A percentile compares a stretch with the other conserved stretches of the same genome.
Conservation (phyloP, 1,284 basidiomycete genomes). For the Rhizopogon parksii region DNA sequence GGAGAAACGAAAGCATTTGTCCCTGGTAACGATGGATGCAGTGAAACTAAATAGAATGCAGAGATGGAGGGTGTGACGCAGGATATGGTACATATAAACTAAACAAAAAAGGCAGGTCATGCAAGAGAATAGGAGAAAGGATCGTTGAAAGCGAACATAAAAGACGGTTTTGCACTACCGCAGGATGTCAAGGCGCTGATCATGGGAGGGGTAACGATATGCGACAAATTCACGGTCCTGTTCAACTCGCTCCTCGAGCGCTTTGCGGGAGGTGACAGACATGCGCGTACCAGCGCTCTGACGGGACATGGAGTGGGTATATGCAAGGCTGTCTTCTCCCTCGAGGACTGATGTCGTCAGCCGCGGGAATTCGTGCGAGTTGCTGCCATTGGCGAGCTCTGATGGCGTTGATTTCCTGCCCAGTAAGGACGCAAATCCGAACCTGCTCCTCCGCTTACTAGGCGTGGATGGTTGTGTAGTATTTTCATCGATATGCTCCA, state of each 20-base stretch:
- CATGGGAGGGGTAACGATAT: slow-evolving; percentile 74
- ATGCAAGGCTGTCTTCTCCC: slow-evolving; percentile 37
- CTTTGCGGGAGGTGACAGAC: slow-evolving; percentile 60
- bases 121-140: background rate
- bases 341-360: slow-evolving; percentile 37
- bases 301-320: slow-evolving; percentile 39
- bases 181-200: slow-evolving; percentile 54
- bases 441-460: slow-evolving; percentile 62
- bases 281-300: slow-evolving; percentile 43
- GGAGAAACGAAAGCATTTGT: slow-evolving; percentile 6
- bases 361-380: slow-evolving; percentile 38
- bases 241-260: slow-evolving; percentile 67
- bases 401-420: slow-evolving; percentile 48
- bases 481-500: slow-evolving; percentile 42
- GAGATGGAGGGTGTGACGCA: slow-evolving; percentile 10
- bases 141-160: slow-evolving; percentile 3
- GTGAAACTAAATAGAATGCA: slow-evolving; percentile 16
- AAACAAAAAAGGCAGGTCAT: slow-evolving; percentile 9
- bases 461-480: slow-evolving; percentile 29
- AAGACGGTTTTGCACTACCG: slow-evolving; percentile 29
- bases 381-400: slow-evolving; percentile 32
- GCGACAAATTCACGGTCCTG: slow-evolving; percentile 77
- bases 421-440: slow-evolving; percentile 58
- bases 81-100: slow-evolving; percentile 16
- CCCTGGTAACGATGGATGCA: slow-evolving; percentile 7